phyloP scores from a whole-genome alignment of 2,329 filamentous ascomycete genomes.

The Hymenotorrendiella dingleyae region DNA sequence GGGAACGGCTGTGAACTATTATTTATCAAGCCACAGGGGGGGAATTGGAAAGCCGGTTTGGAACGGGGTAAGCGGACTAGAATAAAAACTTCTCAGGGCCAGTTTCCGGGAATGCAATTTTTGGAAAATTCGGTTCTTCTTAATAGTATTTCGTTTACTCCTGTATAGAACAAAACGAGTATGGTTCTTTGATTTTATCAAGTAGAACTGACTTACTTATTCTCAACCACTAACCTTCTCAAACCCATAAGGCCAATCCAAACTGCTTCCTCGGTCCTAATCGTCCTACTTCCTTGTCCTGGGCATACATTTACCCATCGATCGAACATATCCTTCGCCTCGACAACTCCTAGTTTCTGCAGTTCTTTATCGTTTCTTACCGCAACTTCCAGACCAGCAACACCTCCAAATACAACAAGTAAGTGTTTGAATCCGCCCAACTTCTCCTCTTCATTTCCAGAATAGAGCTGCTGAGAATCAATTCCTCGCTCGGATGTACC shows the following conservation, averaged over 20 bases:
- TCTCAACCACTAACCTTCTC: slow-evolving; percentile 43
- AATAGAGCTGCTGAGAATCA: slow-evolving; percentile 33
- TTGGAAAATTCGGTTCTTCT: too few relatives aligned
- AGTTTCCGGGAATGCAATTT: too few relatives aligned
- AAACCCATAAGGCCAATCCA: slow-evolving; percentile 69
- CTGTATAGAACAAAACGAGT: too few relatives aligned
- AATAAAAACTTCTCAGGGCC: too few relatives aligned
- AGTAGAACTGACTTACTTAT: slow-evolving; percentile 16
- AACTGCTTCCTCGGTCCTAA: slow-evolving; percentile 78
- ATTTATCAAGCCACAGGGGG: too few relatives aligned
- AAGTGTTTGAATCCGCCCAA: slow-evolving; percentile 58
- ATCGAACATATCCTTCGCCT: slow-evolving; percentile 69
- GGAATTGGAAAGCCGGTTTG: too few relatives aligned
- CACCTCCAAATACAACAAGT: slow-evolving; percentile 74
- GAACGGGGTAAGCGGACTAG: too few relatives aligned
- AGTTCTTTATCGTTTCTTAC: slow-evolving; percentile 57
- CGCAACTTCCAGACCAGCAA: slow-evolving; percentile 72
- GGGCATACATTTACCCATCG: slow-evolving; percentile 78
- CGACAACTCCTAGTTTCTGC: slow-evolving; percentile 49
- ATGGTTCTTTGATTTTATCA: too few relatives aligned
- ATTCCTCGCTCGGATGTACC: slow-evolving; percentile 72
- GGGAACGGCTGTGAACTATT: too few relatives aligned
- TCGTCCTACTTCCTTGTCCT: slow-evolving; percentile 74
- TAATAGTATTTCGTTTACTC: too few relatives aligned
- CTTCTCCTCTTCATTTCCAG: slow-evolving; percentile 21